A percentile compares a stretch with the other conserved stretches of the same genome.
These are phyloP conservation scores for Tolypocladium ovalisporum DNA, from an alignment of 2,329 filamentous ascomycete genomes.

Conservation along the genomic window DNA sequence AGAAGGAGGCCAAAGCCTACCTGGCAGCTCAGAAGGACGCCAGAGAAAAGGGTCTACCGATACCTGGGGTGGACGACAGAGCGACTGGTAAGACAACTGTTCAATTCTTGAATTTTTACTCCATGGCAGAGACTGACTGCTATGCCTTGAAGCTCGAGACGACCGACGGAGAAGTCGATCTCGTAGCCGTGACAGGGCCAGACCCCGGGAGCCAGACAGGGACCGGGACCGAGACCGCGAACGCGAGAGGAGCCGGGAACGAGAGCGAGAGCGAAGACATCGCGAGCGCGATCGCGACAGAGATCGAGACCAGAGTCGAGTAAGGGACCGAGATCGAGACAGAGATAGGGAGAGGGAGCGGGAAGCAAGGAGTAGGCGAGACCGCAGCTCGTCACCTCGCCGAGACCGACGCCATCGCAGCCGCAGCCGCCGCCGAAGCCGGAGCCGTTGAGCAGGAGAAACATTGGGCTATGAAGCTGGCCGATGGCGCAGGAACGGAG, in stretches of 20 bases:
- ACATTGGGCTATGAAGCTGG: background rate
- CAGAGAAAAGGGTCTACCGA: slow-evolving; percentile 44
- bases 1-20: slow-evolving; percentile 54
- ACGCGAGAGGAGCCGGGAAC: slow-evolving; percentile 3
- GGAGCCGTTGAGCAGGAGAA: slow-evolving; percentile 9
- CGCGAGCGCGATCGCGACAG: slow-evolving; percentile 12
- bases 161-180: slow-evolving; percentile 25
- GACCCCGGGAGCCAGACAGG: slow-evolving; percentile 16
- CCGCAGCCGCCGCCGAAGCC: slow-evolving; percentile 28
- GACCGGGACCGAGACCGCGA: background rate
- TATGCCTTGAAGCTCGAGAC: slow-evolving; percentile 26
- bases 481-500: background rate
- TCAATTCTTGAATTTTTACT: background rate
- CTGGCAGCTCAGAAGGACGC: slow-evolving; percentile 51
- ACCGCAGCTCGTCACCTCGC: slow-evolving; percentile 23
- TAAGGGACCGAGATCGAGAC: slow-evolving; percentile 24
- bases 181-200: slow-evolving; percentile 20
- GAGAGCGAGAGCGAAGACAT: slow-evolving; percentile 21
- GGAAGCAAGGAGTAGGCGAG: slow-evolving; percentile 14
- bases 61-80: slow-evolving; percentile 47
- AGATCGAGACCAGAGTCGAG: slow-evolving; percentile 17
- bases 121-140: background rate
- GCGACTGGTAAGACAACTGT: slow-evolving; percentile 11
- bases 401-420: slow-evolving; percentile 25
- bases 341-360: slow-evolving; percentile 26